Conservation (phyloP, 305 asterid genomes). For the Withania somnifera region DNA sequence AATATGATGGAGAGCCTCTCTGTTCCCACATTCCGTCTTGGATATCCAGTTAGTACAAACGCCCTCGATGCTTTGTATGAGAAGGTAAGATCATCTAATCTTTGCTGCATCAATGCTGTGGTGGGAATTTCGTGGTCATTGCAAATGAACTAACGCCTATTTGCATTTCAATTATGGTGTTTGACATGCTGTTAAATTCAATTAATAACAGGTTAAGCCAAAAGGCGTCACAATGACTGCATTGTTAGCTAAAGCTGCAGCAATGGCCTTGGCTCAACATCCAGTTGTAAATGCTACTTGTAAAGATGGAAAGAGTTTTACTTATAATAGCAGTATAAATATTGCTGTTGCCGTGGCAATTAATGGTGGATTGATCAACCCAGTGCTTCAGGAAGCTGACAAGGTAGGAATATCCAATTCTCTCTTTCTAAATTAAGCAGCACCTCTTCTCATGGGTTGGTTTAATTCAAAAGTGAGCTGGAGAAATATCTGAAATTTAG, state of each 20-base stretch:
- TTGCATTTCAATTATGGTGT: background rate
- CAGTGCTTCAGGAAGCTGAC: conserved; percentile 94
- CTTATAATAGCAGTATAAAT: conserved; percentile 64
- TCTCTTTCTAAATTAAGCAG: background rate
- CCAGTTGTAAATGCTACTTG: conserved; percentile 92
- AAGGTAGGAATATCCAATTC: conserved; percentile 29
- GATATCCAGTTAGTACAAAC: conserved; percentile 62
- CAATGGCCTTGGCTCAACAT: conserved; percentile 86
- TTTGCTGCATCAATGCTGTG: background rate
- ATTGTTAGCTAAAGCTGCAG: conserved; percentile 84
- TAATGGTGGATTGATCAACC: conserved; percentile 89
- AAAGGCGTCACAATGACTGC: conserved; percentile 98
- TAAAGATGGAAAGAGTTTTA: conserved; percentile 85
- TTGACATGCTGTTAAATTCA: background rate
- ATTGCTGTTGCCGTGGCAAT: conserved; percentile 96
- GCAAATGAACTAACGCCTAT: background rate
- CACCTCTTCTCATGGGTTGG: background rate
- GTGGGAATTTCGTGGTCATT: background rate
- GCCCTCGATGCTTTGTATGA: conserved; percentile 76
- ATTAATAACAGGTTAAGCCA: conserved; percentile 39
- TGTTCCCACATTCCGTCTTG: conserved; percentile 88
- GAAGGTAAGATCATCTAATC: conserved; percentile 38
- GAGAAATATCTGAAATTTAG: background rate
- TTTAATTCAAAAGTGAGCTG: background rate
- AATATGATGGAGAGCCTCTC: conserved; percentile 83